A percentile compares a stretch with the other conserved stretches of the same genome.
These are phyloP conservation scores for Aspergillus quadricinctus DNA, from an alignment of 2,329 filamentous ascomycete species.

Conservation along the genomic window DNA sequence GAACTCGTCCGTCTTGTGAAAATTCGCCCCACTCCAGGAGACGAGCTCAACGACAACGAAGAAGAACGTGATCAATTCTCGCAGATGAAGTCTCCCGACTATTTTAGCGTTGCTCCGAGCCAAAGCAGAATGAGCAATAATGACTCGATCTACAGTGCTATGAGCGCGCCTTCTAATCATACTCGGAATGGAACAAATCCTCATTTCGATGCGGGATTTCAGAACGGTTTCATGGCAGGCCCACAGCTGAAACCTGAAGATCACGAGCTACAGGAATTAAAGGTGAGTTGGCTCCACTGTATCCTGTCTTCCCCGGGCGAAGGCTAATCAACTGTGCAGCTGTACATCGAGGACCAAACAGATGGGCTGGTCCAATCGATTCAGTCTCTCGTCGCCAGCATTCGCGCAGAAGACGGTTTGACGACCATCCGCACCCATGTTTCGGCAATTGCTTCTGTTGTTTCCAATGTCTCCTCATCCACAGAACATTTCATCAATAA, in stretches of 20 bases:
- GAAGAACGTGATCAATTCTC: slow-evolving; percentile 64
- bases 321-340: slow-evolving; percentile 40
- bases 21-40: slow-evolving; percentile 69
- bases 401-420: slow-evolving; percentile 62
- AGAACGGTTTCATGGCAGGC: slow-evolving; percentile 25
- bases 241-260: slow-evolving; percentile 37
- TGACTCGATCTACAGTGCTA: slow-evolving; percentile 70
- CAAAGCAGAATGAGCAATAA: slow-evolving; percentile 54
- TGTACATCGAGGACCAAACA: slow-evolving; percentile 79
- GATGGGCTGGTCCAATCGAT: slow-evolving; percentile 74
- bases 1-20: slow-evolving; percentile 81
- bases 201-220: slow-evolving; percentile 25
- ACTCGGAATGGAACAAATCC: slow-evolving; percentile 30
- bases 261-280: slow-evolving; percentile 56
- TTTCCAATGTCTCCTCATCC: slow-evolving; percentile 64
- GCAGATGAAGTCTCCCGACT: slow-evolving; percentile 63
- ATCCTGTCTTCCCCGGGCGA: slow-evolving; percentile 10
- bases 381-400: slow-evolving; percentile 70
- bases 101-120: slow-evolving; percentile 58
- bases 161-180: slow-evolving; percentile 57
- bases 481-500: slow-evolving; percentile 55
- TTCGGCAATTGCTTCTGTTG: slow-evolving; percentile 63
- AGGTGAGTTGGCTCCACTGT: slow-evolving; percentile 40
- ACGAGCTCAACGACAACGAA: slow-evolving; percentile 73
- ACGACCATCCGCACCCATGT: slow-evolving; percentile 67